Percentiles rank a stretch among this genome's conserved stretches.
Conservation (phyloP, 345 rosid species). For the Kernera saxatilis region DNA sequence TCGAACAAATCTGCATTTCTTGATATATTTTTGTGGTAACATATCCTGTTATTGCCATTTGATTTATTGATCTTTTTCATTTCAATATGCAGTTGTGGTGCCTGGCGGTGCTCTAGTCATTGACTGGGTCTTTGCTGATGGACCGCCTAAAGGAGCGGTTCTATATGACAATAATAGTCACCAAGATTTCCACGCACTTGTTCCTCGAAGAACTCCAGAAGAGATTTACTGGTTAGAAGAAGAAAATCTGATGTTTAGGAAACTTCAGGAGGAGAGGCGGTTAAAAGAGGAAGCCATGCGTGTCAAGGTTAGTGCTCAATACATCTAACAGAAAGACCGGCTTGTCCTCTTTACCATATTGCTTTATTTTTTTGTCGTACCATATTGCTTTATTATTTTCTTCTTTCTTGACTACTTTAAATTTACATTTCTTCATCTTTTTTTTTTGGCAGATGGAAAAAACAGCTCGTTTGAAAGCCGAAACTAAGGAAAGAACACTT, state of each 20-base stretch:
- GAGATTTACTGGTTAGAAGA: conserved; percentile 72
- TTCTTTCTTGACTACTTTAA: neutral
- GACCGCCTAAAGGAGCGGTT: conserved; percentile 63
- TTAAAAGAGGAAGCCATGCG: conserved; percentile 62
- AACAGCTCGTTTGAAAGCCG: conserved; percentile 63
- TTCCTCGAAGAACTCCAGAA: conserved; percentile 44
- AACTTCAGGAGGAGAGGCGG: conserved; percentile 68
- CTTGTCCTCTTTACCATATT: conserved; percentile 6
- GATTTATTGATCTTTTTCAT: neutral
- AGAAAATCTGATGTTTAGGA: conserved; percentile 51
- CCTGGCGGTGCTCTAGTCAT: conserved; percentile 58
- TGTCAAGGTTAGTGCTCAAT: conserved; percentile 52
- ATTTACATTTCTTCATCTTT: conserved; percentile 4
- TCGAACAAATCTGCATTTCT: neutral
- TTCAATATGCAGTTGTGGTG: conserved; percentile 54
- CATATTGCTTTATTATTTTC: neutral
- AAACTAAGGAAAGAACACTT: conserved; percentile 63
- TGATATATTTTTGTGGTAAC: neutral
- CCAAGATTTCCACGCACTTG: conserved; percentile 76
- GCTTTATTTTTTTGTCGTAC: too few relatives aligned
- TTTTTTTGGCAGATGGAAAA: conserved; percentile 48
- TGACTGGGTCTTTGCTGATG: conserved; percentile 96
- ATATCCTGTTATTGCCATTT: neutral
- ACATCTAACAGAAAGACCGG: neutral
- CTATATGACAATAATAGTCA: conserved; percentile 65